A percentile compares a stretch with the other conserved stretches of the same genome.
phyloP scores from a whole-genome alignment of 2,329 filamentous ascomycete genomes.

The Saccharata proteae region DNA sequence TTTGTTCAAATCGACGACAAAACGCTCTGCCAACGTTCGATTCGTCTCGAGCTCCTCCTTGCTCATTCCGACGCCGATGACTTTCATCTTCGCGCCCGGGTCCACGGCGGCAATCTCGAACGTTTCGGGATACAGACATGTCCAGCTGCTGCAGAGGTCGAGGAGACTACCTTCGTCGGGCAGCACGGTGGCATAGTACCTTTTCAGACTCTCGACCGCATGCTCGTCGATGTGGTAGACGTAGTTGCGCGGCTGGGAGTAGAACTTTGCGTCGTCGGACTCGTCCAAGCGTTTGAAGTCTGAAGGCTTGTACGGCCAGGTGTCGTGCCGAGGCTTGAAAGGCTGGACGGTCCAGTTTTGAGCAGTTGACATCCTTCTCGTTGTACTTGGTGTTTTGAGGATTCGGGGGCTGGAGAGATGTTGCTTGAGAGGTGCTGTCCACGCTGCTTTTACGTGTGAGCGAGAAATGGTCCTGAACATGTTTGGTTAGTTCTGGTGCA shows the following conservation, averaged over 20 bases:
- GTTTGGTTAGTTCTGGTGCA: no score
- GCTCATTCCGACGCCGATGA: constrained; percentile 40
- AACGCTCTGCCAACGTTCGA: constrained; percentile 16
- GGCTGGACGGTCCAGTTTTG: no score
- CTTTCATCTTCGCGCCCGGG: constrained; percentile 21
- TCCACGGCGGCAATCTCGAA: constrained; percentile 22
- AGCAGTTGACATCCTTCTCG: no score
- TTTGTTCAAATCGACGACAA: constrained; percentile 35
- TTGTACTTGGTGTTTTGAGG: no score
- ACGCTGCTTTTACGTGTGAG: no score
- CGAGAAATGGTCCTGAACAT: no score
- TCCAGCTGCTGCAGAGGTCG: constrained; percentile 41
- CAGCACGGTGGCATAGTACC: constrained; percentile 35
- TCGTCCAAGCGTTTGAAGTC: constrained; percentile 31
- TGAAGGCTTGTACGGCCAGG: constrained; percentile 8
- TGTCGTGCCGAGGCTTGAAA: no score
- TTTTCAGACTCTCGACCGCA: constrained; percentile 31
- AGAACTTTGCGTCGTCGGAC: constrained; percentile 25
- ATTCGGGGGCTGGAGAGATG: no score
- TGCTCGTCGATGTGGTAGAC: constrained; percentile 43
- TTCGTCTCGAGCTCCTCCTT: constrained; percentile 33
- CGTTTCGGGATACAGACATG: constrained; percentile 31
- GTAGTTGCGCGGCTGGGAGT: constrained; percentile 30
- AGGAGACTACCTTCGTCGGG: constrained; percentile 31
- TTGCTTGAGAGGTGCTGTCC: no score